A percentile compares a stretch with the other conserved stretches of the same genome.
Evolutionary conservation across 208 protist genomes (phyloP).

Genomic region (Wallacemonas collosoma): DNA sequence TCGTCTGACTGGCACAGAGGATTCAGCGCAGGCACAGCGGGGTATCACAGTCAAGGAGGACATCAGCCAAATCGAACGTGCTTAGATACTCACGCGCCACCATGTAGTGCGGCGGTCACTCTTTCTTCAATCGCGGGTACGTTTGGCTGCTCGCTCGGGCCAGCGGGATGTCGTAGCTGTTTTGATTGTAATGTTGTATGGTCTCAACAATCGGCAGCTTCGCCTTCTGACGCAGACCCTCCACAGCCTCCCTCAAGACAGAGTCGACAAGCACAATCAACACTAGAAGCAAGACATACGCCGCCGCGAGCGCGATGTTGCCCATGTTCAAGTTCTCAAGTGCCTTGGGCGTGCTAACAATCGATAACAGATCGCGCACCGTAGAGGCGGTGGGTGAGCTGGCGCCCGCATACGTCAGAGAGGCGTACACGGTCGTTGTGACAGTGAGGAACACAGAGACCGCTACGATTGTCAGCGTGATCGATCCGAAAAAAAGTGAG

Average conservation of each 20-base stretch:
- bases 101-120: not conserved
- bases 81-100: not conserved
- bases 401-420: not conserved
- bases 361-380: not conserved
- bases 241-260: conserved; percentile 34
- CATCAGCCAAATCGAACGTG: too few relatives aligned
- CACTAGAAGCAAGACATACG: conserved; percentile 37
- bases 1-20: not conserved
- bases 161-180: conserved; percentile 51
- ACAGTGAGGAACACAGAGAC: conserved; percentile 10
- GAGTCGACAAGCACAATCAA: conserved; percentile 56
- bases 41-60: too few relatives aligned
- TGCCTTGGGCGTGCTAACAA: not conserved
- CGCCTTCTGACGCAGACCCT: conserved; percentile 38
- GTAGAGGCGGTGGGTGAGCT: not conserved
- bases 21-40: not conserved
- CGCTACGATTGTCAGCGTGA: not conserved
- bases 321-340: conserved; percentile 25
- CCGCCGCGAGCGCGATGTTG: conserved; percentile 25
- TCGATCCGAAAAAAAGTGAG: conserved; percentile 2
- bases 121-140: conserved; percentile 8
- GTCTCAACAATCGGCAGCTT: conserved; percentile 53
- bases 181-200: conserved; percentile 62
- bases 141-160: conserved; percentile 15
- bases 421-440: not conserved